Percentiles rank a stretch among this genome's conserved stretches.
Conservation (phyloP, 2,329 filamentous ascomycete species). For the Tolypocladium sp. region DNA sequence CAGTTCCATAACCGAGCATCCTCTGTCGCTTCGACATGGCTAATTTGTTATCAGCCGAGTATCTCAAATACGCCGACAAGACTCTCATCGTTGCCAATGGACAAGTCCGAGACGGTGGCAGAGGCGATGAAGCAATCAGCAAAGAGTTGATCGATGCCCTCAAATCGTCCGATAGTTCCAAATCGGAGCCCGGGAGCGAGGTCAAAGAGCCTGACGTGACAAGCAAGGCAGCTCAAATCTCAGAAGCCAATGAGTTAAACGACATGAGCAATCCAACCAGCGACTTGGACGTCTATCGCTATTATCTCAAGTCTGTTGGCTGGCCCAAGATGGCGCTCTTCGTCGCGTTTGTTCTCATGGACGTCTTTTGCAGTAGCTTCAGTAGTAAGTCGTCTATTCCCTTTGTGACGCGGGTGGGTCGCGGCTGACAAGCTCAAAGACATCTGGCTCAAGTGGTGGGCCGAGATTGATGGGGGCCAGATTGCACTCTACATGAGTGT, state of each 20-base stretch:
- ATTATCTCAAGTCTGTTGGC: conserved; percentile 8
- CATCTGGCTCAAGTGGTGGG: conserved; percentile 23
- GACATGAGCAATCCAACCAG: conserved; percentile 3
- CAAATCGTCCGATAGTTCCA: neutral
- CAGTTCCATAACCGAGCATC: conserved; percentile 1
- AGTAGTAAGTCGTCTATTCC: conserved; percentile 1
- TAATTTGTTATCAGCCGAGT: neutral
- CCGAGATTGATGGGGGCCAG: conserved; percentile 9
- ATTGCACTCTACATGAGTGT: conserved; percentile 9
- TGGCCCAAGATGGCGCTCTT: conserved; percentile 5
- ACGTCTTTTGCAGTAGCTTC: conserved; percentile 6
- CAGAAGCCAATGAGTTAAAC: conserved; percentile 2
- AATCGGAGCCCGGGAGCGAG: neutral
- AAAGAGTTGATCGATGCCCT: neutral
- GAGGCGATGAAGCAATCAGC: neutral
- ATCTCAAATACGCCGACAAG: conserved; percentile 6
- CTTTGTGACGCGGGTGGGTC: neutral
- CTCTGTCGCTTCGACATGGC: conserved; percentile 2
- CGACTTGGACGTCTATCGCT: conserved; percentile 8
- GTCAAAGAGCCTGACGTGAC: neutral
- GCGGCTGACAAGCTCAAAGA: conserved; percentile 1
- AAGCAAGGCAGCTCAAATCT: neutral
- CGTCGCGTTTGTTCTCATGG: conserved; percentile 2
- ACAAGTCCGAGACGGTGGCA: conserved; percentile 1
- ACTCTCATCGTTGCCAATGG: conserved; percentile 2